Base-by-base conservation (phyloP, 2,329 filamentous ascomycete genomes). In the Arthrinium phaeospermum region DNA sequence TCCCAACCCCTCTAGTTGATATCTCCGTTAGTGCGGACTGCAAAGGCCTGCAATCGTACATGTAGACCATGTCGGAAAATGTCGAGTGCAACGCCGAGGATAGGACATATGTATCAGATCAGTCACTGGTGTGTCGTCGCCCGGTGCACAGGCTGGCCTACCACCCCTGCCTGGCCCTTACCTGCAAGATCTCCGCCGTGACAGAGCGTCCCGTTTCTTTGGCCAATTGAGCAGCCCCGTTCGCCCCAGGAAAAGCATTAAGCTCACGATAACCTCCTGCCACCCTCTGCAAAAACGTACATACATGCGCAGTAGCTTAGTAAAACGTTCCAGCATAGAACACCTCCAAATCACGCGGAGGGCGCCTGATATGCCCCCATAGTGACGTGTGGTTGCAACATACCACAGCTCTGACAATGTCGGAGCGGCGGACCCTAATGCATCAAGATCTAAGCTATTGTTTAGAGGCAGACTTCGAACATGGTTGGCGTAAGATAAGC, bases 371-470 rank as follows among this genome's bases (percentile, higher is more conserved):
- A 22, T 41, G 57, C 30, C 57, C 34, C 57, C 57, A 64, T 64
- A 41, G 57, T 64, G 57, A 64, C 57, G 57, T 41, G 57, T 22
- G 57, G 34, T 64, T 64, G 57, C 57, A 64, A 64, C 57, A 64
- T 64, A n/a, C 7, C 34, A 64, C 57, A 64, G 57, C 57, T 41
- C 30, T 30, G 14, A 61, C 30, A 64, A 64, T 37, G 57, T 41
- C 57, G 30, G 57, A 19, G 57, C 34, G 57, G 57, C 57, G 57
- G 67, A 57, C 47, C 68, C 68, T 57, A 70, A 57, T 70, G 68
- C 68, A 70, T 44, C 67, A 24, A 41, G 68, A 70, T 70, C 68
- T 57, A 45, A 51, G 37, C 47, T 70, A 70, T 70, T 24, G 68
- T 57, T 51, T 57, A 51, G 67, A 69, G 45, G 67, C 67, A 69